Evolutionary conservation across 768 basidiomycete species (phyloP).

Genomic region (Asterophora lycoperdoides): DNA sequence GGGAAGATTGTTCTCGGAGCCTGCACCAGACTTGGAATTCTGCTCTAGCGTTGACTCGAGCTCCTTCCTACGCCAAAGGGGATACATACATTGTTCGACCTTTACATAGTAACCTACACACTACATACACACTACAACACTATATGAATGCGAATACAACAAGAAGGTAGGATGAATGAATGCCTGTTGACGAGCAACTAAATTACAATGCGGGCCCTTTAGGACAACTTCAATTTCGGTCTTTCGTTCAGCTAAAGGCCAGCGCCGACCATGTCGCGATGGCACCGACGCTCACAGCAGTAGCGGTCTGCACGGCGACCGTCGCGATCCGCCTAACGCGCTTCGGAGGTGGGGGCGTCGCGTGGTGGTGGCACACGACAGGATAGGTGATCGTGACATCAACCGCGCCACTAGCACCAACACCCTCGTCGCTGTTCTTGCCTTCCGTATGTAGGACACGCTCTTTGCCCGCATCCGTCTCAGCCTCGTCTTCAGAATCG

Average conservation of each 20-base stretch:
- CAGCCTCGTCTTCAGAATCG: slow-evolving; percentile 22
- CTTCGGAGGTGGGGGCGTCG: slow-evolving; percentile 31
- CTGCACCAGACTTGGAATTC: too few species aligned
- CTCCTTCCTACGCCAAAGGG: too few species aligned
- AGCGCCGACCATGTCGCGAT: slow-evolving; percentile 71
- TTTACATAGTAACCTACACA: too few species aligned
- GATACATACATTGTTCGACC: too few species aligned
- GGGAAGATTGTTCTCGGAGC: too few species aligned
- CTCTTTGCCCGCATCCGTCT: slow-evolving; percentile 35
- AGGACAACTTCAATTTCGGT: not conserved
- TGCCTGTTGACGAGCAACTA: not conserved
- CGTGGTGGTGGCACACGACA: not conserved
- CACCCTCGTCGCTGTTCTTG: slow-evolving; percentile 1
- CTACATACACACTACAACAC: too few species aligned
- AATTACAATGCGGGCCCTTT: not conserved
- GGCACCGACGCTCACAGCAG: slow-evolving; percentile 62
- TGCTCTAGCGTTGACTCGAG: too few species aligned
- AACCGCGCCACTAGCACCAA: slow-evolving; percentile 16
- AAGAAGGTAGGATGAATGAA: not conserved
- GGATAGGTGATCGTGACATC: slow-evolving; percentile 13
- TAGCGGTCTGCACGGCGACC: slow-evolving; percentile 52
- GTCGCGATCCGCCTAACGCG: slow-evolving; percentile 42
- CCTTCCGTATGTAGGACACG: slow-evolving; percentile 21
- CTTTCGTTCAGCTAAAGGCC: slow-evolving; percentile 48
- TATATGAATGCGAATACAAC: not conserved